phyloP scores from a whole-genome alignment of 192 early-diverging fungal genomes.

The Backusella luteola region DNA sequence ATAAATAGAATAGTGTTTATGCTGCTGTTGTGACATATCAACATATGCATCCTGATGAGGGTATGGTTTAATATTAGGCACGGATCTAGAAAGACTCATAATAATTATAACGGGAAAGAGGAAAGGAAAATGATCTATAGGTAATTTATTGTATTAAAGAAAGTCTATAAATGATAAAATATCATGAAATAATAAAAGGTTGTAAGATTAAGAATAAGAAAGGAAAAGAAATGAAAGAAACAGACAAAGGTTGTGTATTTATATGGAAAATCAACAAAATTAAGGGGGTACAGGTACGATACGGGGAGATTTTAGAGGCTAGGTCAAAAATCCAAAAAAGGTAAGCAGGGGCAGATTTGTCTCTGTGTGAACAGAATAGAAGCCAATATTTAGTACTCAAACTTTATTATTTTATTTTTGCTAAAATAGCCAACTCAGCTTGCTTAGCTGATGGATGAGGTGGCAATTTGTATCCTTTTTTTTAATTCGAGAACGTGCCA shows the following conservation, averaged over 20 bases:
- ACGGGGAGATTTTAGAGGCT: not conserved
- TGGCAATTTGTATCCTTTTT: conserved; percentile 6
- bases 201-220: not conserved
- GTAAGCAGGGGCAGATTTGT: conserved; percentile 13
- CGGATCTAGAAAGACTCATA: conserved; percentile 18
- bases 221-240: not conserved
- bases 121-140: not conserved
- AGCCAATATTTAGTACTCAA: conserved; percentile 7
- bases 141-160: not conserved
- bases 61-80: conserved; percentile 20
- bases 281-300: conserved; percentile 6
- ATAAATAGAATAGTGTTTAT: conserved; percentile 1
- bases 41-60: conserved; percentile 10
- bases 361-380: conserved; percentile 17
- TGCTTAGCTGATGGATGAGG: conserved; percentile 14
- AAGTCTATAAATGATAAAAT: not conserved
- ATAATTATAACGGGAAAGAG: not conserved
- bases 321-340: not conserved
- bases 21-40: conserved; percentile 7
- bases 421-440: conserved; percentile 10
- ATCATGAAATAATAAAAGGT: not conserved
- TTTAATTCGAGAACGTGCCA: conserved; percentile 16
- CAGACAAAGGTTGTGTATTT: not conserved
- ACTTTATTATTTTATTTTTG: conserved; percentile 3
- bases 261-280: not conserved